Evolutionary conservation across 2,329 filamentous ascomycete genomes (phyloP).

Genomic region (Aciculosporium take): DNA sequence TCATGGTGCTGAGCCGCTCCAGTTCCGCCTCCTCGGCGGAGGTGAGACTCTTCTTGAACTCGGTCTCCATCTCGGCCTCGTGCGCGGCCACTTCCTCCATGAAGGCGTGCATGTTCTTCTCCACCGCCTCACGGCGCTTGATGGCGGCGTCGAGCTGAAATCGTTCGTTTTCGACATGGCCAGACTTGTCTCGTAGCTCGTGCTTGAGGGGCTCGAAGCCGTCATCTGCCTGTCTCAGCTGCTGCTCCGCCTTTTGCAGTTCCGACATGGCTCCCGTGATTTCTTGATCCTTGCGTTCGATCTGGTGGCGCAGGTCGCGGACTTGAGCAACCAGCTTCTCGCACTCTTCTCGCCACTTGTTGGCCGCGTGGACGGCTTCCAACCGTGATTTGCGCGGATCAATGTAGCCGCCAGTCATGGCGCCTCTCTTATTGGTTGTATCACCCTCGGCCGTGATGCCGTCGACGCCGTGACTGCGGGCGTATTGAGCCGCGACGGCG

Average conservation of each 20-base stretch:
- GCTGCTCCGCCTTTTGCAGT: slow-evolving; percentile 68
- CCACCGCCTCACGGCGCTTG: slow-evolving; percentile 51
- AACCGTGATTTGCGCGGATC: slow-evolving; percentile 76
- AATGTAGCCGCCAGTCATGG: slow-evolving; percentile 87
- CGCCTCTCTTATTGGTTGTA: slow-evolving; percentile 86
- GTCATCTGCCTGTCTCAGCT: slow-evolving; percentile 61
- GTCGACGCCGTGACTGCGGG: slow-evolving; percentile 78
- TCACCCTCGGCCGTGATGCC: slow-evolving; percentile 93
- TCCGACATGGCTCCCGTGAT: slow-evolving; percentile 79
- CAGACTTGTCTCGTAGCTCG: slow-evolving; percentile 63
- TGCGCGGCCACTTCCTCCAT: slow-evolving; percentile 62
- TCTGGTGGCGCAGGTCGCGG: slow-evolving; percentile 49
- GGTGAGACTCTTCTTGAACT: slow-evolving; percentile 85
- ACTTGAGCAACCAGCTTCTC: slow-evolving; percentile 53
- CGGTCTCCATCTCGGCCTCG: slow-evolving; percentile 65
- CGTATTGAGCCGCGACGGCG: slow-evolving; percentile 76
- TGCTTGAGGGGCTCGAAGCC: slow-evolving; percentile 68
- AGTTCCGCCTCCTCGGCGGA: slow-evolving; percentile 71
- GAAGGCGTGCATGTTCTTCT: slow-evolving; percentile 61
- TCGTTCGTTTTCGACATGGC: slow-evolving; percentile 57
- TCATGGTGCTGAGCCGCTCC: slow-evolving; percentile 51
- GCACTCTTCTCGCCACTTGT: slow-evolving; percentile 59
- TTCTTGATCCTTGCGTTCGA: slow-evolving; percentile 73
- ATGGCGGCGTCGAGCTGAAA: slow-evolving; percentile 59
- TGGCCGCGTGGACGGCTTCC: slow-evolving; percentile 65